Conservation (phyloP, 345 rosid species). For the Turnera subulata region DNA sequence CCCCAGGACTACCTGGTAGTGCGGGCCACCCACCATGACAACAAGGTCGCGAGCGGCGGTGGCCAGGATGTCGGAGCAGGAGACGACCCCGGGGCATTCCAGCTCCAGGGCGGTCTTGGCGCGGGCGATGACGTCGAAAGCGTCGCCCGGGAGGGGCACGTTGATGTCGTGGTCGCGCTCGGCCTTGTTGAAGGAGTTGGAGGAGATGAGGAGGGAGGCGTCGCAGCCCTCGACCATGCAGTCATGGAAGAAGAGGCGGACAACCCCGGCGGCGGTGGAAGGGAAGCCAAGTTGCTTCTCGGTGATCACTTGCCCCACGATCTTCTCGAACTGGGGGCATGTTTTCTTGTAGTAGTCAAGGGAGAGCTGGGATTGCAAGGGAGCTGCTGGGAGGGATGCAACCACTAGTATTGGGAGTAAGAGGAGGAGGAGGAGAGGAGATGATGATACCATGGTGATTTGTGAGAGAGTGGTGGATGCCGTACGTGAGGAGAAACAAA, state of each 20-base stretch:
- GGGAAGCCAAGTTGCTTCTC: constrained; percentile 13
- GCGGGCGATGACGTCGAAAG: constrained; percentile 15
- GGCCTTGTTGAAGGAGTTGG: constrained; percentile 8
- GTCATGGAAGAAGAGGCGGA: constrained; percentile 25
- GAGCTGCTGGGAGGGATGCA: neutral
- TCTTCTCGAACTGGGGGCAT: constrained; percentile 6
- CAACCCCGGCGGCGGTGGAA: constrained; percentile 13
- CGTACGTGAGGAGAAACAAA: neutral
- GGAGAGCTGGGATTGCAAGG: constrained; percentile 3
- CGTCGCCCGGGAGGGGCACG: constrained; percentile 19
- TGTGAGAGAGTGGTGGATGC: neutral
- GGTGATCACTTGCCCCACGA: constrained; percentile 6
- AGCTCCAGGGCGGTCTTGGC: constrained; percentile 17
- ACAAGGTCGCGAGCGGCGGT: constrained; percentile 17
- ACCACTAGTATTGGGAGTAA: neutral
- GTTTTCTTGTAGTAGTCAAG: constrained; percentile 10
- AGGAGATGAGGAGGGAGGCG: constrained; percentile 12
- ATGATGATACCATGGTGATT: neutral
- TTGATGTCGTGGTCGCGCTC: constrained; percentile 16
- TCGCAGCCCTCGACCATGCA: constrained; percentile 16
- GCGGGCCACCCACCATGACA: constrained; percentile 19
- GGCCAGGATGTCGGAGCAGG: constrained; percentile 22
- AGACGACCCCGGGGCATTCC: constrained; percentile 18
- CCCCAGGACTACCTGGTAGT: constrained; percentile 12
- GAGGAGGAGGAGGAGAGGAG: neutral